Base-by-base conservation (phyloP, 805 yeast genomes). In the Schwanniomyces occidentalis region DNA sequence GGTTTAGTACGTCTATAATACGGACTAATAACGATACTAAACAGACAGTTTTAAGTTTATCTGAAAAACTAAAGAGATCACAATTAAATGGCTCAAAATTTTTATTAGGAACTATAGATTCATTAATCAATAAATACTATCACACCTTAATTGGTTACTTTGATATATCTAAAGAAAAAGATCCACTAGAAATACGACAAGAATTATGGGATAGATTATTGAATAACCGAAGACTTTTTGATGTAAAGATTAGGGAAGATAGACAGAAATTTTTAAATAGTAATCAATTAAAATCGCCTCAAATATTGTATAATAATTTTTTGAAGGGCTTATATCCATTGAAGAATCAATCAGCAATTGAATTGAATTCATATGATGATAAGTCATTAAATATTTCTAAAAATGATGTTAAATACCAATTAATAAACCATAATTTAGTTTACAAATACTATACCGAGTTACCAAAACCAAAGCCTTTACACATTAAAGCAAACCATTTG, bases 351-450 rank as follows among this genome's bases (percentile, higher is more conserved):
- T 23, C 37, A 4, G 16, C 24, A 5, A 17, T 30, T 6, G 15
- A 29, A 5, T 38, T 42, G 8, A 28, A 16, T 8, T 22, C 13
- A 15, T 20, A 32, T 3, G 12, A 16, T 2, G 8, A 19, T 4
- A 29, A 30, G 9, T 19, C 18, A 9, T 35, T 38, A 8, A 33
- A 30, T 35, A 27, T 41, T 17, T 21, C 24, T 8, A 12, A 14
- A 7, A 46, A 41, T 14, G 21, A 30, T 9, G 32, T 23, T 8
- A 52, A 51, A 25, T 51, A 46, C 33, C 34, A 41, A 4, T 23
- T 19, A 6, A 49, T 63, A 17, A 51, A 59, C 43, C 66, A 62
- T 33, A 33, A 46, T 12, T 30, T 37, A 14, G 37, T 66, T 10
- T 60, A 40, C 39, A 38, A 48, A 13, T 38, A 52, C 16, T 65